Evolutionary conservation across 192 early-diverging fungal genomes (phyloP), one percentile per base, ranked within the genome.

Genomic region (Thoreauomyces humboldtii): DNA sequence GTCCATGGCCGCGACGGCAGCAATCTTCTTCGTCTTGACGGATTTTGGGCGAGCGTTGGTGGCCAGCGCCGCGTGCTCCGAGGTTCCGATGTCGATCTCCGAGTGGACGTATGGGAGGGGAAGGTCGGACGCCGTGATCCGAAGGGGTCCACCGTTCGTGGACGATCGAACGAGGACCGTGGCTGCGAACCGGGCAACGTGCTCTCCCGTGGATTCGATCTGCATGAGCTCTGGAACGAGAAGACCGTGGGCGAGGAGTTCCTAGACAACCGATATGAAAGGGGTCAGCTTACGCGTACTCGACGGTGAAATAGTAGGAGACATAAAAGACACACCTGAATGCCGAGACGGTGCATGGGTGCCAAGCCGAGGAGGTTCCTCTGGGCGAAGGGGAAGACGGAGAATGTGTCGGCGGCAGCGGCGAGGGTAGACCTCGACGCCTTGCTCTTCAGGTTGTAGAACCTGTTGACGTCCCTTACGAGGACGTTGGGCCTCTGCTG

Each of bases 261-360:
- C n/a, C n/a, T n/a, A n/a, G n/a, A n/a, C n/a, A n/a, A n/a, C n/a
- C n/a, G n/a, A n/a, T n/a, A n/a, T n/a, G n/a, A n/a, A n/a, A n/a
- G n/a, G n/a, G n/a, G n/a, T n/a, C n/a, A n/a, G n/a, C n/a, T n/a
- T n/a, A n/a, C n/a, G n/a, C n/a, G n/a, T n/a, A n/a, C n/a, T n/a
- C n/a, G n/a, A n/a, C n/a, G n/a, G n/a, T n/a, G n/a, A n/a, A n/a
- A n/a, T n/a, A n/a, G n/a, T n/a, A n/a, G n/a, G n/a, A n/a, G n/a
- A n/a, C n/a, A n/a, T n/a, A n/a, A n/a, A n/a, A n/a, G n/a, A 70
- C 89, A 91, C 72, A 95, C 95, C 35, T 88, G 70, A 29, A 98
- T 74, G 46, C 95, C 95, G 78, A 95, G 75, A 56, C 89, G 85
- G 51, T 83, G 84, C 73, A 84, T 86, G 63, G 88, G 82, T 72